Base-by-base conservation (phyloP, 257 asterid species). In the Scutellaria barbata region DNA sequence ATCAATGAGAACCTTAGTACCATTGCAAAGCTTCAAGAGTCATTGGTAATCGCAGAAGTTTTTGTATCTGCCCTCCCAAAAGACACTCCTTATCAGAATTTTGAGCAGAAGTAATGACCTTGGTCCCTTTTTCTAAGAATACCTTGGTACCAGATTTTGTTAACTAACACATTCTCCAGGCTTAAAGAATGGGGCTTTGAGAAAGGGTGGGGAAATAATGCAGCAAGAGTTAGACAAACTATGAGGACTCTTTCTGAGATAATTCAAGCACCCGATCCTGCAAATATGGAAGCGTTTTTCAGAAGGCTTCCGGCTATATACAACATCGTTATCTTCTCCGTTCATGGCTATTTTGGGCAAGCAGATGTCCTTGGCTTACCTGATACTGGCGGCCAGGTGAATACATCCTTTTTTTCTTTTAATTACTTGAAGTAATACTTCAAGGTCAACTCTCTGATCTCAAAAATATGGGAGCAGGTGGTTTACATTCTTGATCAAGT, bases 401-500 rank as follows among this genome's bases (percentile, higher is more conserved):
- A n/a, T n/a, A n/a, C n/a, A 50, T 53, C 59, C 33, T 6, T 50
- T 41, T 70, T 55, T 55, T 50, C 7, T 13, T 33, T 50, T 18
- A 11, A 7, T 51, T n/a, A 30, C 11, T 56, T 9, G 10, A 18
- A 56, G 48, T 37, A 64, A 33, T 55, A 54, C 18, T 35, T 56
- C 16, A 43, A 45, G 8, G 69, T 30, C 22, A 42, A 54, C 11
- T 51, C 17, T 51, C 20, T 46, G 53, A 54, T 63, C 56, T 63
- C 63, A 13, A 46, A 39, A 40, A 42, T 66, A 69, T 76, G 74
- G 42, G 62, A 71, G 50, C 77, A 90, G 95, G 95, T 91, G 76
- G 97, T 89, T 74, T 89, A 91, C 85, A 86, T 91, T 81, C 84
- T 91, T 71, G 97, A 91, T 82, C 96, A 91, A 89, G 96, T 87